phyloP scores from a whole-genome alignment of 2,329 filamentous ascomycete genomes.

The Metarhizium album region DNA sequence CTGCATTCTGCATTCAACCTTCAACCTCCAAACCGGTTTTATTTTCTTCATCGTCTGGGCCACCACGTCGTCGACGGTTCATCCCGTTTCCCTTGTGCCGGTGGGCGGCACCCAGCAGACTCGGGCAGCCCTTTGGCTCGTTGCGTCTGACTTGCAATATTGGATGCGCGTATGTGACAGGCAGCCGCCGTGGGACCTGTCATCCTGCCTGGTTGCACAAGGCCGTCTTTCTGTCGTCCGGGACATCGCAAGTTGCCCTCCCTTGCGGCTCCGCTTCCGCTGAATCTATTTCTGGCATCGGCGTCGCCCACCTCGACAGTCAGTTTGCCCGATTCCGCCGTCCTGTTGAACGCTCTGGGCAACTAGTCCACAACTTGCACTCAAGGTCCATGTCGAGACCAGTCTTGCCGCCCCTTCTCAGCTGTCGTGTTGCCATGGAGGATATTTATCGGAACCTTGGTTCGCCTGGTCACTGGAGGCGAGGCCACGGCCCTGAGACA shows the following conservation, averaged over 20 bases:
- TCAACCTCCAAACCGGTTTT: too few species aligned
- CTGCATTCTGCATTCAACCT: not conserved
- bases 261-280: not conserved
- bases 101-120: not conserved
- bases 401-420: not conserved
- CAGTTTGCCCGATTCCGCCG: not conserved
- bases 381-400: not conserved
- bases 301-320: not conserved
- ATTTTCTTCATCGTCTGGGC: too few species aligned
- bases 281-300: not conserved
- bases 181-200: not conserved
- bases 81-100: not conserved
- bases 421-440: conserved; percentile 15
- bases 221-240: not conserved
- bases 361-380: not conserved
- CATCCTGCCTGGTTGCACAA: not conserved
- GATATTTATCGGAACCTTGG: conserved; percentile 22
- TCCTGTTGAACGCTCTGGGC: not conserved
- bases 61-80: not conserved
- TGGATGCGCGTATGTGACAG: not conserved
- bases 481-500: conserved; percentile 8
- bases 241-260: not conserved
- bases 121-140: not conserved
- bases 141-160: not conserved
- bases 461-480: conserved; percentile 13